Conservation (phyloP, 2,329 filamentous ascomycete genomes). For the Didymella exigua region DNA sequence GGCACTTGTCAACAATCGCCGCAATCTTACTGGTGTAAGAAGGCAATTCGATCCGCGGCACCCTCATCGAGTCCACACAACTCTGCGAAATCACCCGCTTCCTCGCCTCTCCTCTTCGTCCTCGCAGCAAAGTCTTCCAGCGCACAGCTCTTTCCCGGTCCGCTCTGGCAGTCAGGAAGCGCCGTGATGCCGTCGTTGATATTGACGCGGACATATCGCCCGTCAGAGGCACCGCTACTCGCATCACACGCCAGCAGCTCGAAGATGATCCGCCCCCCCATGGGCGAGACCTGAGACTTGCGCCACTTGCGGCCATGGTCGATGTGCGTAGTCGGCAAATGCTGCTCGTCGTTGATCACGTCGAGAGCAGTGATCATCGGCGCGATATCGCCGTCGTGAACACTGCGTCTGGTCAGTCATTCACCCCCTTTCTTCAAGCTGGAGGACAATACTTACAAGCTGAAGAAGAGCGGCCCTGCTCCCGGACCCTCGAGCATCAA, state of each 20-base stretch:
- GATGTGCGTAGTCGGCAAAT: conserved; percentile 56
- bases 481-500: conserved; percentile 52
- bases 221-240: background rate
- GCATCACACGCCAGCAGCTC: conserved; percentile 55
- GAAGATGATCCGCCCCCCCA: conserved; percentile 62
- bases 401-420: conserved; percentile 37
- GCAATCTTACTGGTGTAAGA: conserved; percentile 55
- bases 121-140: conserved; percentile 52
- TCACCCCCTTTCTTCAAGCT: too few species aligned
- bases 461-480: conserved; percentile 60
- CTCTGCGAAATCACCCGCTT: conserved; percentile 56
- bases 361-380: conserved; percentile 61
- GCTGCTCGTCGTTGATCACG: conserved; percentile 52
- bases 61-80: conserved; percentile 55
- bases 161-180: conserved; percentile 54
- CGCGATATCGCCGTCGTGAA: conserved; percentile 65
- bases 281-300: conserved; percentile 62
- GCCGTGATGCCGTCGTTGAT: conserved; percentile 63
- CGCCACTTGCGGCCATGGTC: conserved; percentile 56
- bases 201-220: conserved; percentile 57
- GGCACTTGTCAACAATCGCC: too few species aligned
- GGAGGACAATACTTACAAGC: conserved; percentile 53
- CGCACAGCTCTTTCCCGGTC: conserved; percentile 57
- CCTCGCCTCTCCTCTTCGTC: conserved; percentile 49
- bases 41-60: conserved; percentile 53